Evolutionary conservation across 2,329 filamentous ascomycete species (phyloP).

Genomic region (Scolecobasidium constrictum): DNA sequence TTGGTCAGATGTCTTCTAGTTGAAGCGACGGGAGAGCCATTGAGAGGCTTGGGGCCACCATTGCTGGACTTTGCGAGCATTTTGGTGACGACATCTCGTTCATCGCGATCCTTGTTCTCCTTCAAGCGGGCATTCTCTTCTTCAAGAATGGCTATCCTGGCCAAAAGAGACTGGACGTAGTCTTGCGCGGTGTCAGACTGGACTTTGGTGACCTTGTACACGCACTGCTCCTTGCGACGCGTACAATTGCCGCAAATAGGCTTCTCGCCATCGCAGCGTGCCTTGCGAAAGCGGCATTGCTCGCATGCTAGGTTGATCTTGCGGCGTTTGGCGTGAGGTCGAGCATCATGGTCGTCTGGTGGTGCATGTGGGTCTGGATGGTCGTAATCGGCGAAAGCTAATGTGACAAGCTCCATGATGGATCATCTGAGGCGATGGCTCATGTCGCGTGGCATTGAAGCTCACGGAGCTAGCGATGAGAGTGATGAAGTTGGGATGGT

Average conservation of each 20-base stretch:
- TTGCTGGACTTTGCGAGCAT: not conserved
- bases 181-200: not conserved
- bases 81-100: not conserved
- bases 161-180: not conserved
- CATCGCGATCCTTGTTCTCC: not conserved
- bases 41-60: not conserved
- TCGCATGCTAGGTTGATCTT: not conserved
- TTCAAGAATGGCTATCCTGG: not conserved
- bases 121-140: not conserved
- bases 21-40: not conserved
- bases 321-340: not conserved
- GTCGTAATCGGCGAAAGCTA: not conserved
- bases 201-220: not conserved
- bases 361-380: not conserved
- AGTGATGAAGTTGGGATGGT: too few species aligned
- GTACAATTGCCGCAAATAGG: not conserved
- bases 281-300: not conserved
- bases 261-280: not conserved
- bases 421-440: too few species aligned
- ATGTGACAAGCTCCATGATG: not conserved
- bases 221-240: not conserved
- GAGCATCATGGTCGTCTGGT: not conserved
- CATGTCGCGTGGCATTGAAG: slow-evolving; percentile 14
- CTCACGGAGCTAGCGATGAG: too few species aligned
- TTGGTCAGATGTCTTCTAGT: not conserved